Evolutionary conservation across 805 yeast species (phyloP), one percentile per base, ranked within the genome.

Genomic region (Suhomyces kilbournensis): DNA sequence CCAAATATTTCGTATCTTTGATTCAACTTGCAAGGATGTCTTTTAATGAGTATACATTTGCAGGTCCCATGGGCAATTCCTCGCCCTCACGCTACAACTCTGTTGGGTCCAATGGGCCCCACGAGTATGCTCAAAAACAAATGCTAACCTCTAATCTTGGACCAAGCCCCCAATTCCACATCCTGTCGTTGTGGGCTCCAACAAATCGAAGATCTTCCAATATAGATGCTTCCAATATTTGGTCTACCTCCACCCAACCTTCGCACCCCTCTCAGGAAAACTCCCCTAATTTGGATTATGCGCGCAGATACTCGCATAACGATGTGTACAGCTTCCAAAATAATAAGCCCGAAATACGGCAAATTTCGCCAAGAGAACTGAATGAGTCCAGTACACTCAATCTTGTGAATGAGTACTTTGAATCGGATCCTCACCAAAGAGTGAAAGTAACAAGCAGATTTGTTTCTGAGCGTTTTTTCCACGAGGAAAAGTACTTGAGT

Each of bases 381-480:
- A 20, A 30, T 8, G 47, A 43, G 15, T n/a, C 25, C 9, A 14
- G 45, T 14, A 53, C 44, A 9, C 20, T 44, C 28, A 56, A 57
- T 34, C 44, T 62, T 8, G 69, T 72, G 19, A 56, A 65, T 47
- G 70, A 65, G 19, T 75, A 75, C 57, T 75, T 75, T 58, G 65
- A 68, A 30, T 49, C 48, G 5, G 79, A 75, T 54, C 67, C 71
- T 6, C 77, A 72, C 56, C 63, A 68, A 51, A 57, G 78, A 32
- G 77, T 75, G 8, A 64, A 68, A 46, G 73, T 72, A n/a, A 70
- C 71, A 3, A 51, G 64, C 23, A 56, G 53, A 26, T 61, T 65
- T 44, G 57, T 74, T 39, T 58, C 62, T 32, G 67, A 66, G 35
- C 60, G 69, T 14, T 70, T 60, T 51, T 57, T 57, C 38, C 69